Percentiles rank a stretch among this genome's conserved stretches.
phyloP scores from a whole-genome alignment of 257 asterid species.

The Euphrasia confusa region DNA sequence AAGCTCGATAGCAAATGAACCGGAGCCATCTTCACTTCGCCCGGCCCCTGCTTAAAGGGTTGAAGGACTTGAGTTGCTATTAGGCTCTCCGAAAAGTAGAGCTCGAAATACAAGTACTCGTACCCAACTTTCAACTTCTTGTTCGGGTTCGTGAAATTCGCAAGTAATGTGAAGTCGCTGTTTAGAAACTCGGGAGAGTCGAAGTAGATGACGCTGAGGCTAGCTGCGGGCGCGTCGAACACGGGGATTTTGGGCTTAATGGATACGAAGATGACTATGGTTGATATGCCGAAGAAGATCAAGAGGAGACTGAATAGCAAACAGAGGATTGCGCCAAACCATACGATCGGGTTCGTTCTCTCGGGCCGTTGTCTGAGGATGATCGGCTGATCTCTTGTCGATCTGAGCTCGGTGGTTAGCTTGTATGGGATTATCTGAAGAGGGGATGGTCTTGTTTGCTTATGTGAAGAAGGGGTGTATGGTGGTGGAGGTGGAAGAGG shows the following conservation, averaged over 20 bases:
- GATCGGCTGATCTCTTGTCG: slow-evolving; percentile 47
- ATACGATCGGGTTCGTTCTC: slow-evolving; percentile 55
- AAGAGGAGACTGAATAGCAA: slow-evolving; percentile 58
- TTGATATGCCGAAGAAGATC: slow-evolving; percentile 61
- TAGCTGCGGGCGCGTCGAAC: slow-evolving; percentile 65
- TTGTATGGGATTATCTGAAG: slow-evolving; percentile 26
- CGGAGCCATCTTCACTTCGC: slow-evolving; percentile 33
- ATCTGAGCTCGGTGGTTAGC: slow-evolving; percentile 29
- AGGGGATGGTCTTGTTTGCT: slow-evolving; percentile 32
- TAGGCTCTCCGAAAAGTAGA: slow-evolving; percentile 52
- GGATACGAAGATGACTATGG: slow-evolving; percentile 46
- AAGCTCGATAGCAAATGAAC: slow-evolving; percentile 71
- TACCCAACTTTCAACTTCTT: slow-evolving; percentile 49
- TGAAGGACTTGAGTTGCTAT: slow-evolving; percentile 57
- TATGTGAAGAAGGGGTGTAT: slow-evolving; percentile 33
- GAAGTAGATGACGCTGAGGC: slow-evolving; percentile 61
- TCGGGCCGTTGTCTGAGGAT: slow-evolving; percentile 39
- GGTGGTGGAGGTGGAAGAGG: slow-evolving; percentile 53
- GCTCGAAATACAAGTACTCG: slow-evolving; percentile 55
- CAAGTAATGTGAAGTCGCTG: slow-evolving; percentile 59
- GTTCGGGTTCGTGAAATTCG: slow-evolving; percentile 81
- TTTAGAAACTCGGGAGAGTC: slow-evolving; percentile 59
- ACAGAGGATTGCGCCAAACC: slow-evolving; percentile 63
- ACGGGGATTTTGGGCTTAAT: slow-evolving; percentile 61
- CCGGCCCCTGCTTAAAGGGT: slow-evolving; percentile 56